Conservation (phyloP, 1,284 basidiomycete species). For the Cronartium ribicola region DNA sequence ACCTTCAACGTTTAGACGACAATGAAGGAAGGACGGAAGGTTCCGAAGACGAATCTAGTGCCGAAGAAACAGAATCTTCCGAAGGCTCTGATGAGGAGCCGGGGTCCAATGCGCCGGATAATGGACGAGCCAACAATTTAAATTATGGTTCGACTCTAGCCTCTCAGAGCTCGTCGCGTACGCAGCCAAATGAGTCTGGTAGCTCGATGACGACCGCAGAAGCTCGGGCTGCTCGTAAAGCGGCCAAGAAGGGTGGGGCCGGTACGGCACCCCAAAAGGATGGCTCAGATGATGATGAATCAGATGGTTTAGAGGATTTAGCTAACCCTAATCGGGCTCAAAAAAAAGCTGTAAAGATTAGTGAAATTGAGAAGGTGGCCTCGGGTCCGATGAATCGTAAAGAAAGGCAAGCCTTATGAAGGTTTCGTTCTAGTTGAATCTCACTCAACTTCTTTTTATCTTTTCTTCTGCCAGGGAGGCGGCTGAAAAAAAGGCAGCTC, state of each 20-base stretch:
- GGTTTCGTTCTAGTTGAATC: background rate
- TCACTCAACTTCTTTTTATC: slow-evolving; percentile 3
- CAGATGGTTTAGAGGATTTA: slow-evolving; percentile 60
- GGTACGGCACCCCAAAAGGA: slow-evolving; percentile 46
- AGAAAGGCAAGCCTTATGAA: slow-evolving; percentile 59
- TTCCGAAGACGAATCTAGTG: background rate
- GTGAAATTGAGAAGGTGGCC: slow-evolving; percentile 44
- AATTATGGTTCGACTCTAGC: slow-evolving; percentile 12
- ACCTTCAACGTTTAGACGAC: slow-evolving; percentile 5
- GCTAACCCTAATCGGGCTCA: slow-evolving; percentile 41
- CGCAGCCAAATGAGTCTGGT: background rate
- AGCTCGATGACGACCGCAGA: slow-evolving; percentile 4
- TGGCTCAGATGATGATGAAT: slow-evolving; percentile 52
- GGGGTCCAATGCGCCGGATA: background rate
- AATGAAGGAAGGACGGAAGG: slow-evolving; percentile 17
- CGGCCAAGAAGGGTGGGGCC: slow-evolving; percentile 23
- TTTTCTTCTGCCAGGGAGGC: slow-evolving; percentile 63
- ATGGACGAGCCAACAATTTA: background rate
- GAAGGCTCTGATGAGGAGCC: slow-evolving; percentile 15
- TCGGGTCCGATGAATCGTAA: slow-evolving; percentile 55
- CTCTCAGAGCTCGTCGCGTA: background rate
- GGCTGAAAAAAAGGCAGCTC: slow-evolving; percentile 81
- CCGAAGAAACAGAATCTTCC: slow-evolving; percentile 13
- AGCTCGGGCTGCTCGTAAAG: slow-evolving; percentile 27
- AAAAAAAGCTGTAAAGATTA: slow-evolving; percentile 43